Conservation (phyloP, 2,329 filamentous ascomycete genomes). For the Phialophora macrospora region DNA sequence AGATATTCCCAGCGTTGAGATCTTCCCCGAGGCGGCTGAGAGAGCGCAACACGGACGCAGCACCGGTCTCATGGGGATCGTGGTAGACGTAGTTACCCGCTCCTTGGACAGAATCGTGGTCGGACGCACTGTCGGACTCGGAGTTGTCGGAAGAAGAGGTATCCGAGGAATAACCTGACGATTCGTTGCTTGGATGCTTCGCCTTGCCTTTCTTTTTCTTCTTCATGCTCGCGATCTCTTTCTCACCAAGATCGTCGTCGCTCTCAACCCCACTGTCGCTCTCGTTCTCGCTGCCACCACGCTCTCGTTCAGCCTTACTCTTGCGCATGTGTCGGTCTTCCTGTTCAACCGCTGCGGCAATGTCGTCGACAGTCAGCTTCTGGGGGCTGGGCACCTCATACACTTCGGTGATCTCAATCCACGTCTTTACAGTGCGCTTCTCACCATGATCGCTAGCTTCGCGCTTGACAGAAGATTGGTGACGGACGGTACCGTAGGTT, state of each 20-base stretch:
- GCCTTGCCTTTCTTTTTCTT: neutral
- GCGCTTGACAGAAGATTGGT: slow-evolving; percentile 25
- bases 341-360: slow-evolving; percentile 22
- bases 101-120: neutral
- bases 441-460: slow-evolving; percentile 24
- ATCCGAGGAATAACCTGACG: neutral
- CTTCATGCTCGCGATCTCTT: neutral
- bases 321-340: slow-evolving; percentile 27
- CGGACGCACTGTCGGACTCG: neutral
- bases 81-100: neutral
- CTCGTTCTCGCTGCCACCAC: slow-evolving; percentile 1
- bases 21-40: slow-evolving; percentile 10
- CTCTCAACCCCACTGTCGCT: slow-evolving; percentile 1
- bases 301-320: neutral
- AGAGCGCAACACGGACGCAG: slow-evolving; percentile 11
- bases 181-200: neutral
- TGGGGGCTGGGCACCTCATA: slow-evolving; percentile 23
- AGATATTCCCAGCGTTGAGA: neutral
- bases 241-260: neutral
- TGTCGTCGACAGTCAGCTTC: slow-evolving; percentile 17
- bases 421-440: slow-evolving; percentile 31
- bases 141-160: neutral
- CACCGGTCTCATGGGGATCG: slow-evolving; percentile 5
- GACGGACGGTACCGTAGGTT: slow-evolving; percentile 21
- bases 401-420: slow-evolving; percentile 31